Evolutionary conservation across 1,139 yeast genomes (phyloP), one percentile per base, ranked within the genome.

Genomic region (Taphrina confusa): DNA sequence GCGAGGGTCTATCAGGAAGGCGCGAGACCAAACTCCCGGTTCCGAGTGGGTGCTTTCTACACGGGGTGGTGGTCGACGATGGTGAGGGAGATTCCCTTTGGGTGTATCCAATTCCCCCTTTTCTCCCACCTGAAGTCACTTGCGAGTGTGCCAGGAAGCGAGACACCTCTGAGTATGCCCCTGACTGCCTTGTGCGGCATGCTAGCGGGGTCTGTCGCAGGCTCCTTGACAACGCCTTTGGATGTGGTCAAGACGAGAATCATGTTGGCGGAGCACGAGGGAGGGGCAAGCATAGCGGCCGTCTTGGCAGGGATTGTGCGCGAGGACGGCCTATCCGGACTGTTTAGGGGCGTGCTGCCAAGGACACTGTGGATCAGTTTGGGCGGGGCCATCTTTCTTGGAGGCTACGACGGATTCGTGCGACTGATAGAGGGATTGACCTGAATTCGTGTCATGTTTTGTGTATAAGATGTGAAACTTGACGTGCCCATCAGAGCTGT

Each of bases 301-400:
- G 50, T 40, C 14, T 22, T 52, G 18, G 6, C 11, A 8, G 36
- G 37, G 11, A 42, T 52, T 25, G 12, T 52, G 27, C 71, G 70
- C 34, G 87, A 85, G 60, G 95, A 87, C 68, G 95, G 95, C 0
- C 72, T 75, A 52, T 66, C 70, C 4, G 90, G 86, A 0, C 88
- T 92, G 65, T 80, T 83, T 70, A 81, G 80, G 57, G 98, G 98
- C 4, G 79, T 91, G 40, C 96, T 95, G 0, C 97, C 98, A 1
- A 78, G 98, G 71, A 90, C 97, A 0, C 79, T 87, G 82, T 92
- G 98, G 98, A 92, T 92, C 63, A 85, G 95, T 75, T 94, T 95
- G 3, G 99, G 99, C 18, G 99, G 99, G 22, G 97, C 97, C 28
- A 89, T 94, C 33, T 92, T 94, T 75, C 77, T 92, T 61, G 99